Evolutionary conservation across 306 rosid species (phyloP).

Genomic region (Casuarina cunninghamiana): DNA sequence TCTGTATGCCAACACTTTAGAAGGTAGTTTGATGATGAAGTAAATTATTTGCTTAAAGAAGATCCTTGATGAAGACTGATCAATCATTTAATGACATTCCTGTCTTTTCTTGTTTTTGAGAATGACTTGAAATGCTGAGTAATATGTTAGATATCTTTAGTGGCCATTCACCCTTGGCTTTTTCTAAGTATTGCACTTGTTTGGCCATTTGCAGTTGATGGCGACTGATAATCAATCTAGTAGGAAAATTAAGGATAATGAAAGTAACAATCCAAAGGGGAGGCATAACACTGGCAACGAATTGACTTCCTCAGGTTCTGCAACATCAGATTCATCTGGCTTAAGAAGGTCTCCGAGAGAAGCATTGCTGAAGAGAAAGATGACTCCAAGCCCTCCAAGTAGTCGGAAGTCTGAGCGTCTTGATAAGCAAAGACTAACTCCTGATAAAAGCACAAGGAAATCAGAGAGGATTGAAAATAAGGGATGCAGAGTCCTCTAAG

Average conservation of each 20-base stretch:
- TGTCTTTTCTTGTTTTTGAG: not conserved
- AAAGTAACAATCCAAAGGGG: conserved; percentile 32
- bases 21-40: not conserved
- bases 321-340: conserved; percentile 36
- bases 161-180: not conserved
- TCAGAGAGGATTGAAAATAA: conserved; percentile 42
- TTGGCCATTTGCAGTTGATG: conserved; percentile 42
- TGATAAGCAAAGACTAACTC: conserved; percentile 30
- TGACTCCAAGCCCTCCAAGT: conserved; percentile 32
- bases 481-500: conserved; percentile 52
- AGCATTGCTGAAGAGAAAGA: conserved; percentile 36
- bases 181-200: conserved; percentile 5
- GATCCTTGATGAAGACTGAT: not conserved
- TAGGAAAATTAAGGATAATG: conserved; percentile 45
- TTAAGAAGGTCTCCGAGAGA: conserved; percentile 62
- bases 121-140: not conserved
- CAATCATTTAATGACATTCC: not conserved
- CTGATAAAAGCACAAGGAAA: conserved; percentile 35
- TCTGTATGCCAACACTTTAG: conserved; percentile 15
- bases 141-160: conserved; percentile 19
- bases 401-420: conserved; percentile 46
- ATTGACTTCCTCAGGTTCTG: conserved; percentile 27
- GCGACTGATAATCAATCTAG: conserved; percentile 50
- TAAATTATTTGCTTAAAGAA: not conserved
- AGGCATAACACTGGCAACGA: conserved; percentile 36